Conservation (phyloP, 75 land plant species). For the Gnetum montanum region DNA sequence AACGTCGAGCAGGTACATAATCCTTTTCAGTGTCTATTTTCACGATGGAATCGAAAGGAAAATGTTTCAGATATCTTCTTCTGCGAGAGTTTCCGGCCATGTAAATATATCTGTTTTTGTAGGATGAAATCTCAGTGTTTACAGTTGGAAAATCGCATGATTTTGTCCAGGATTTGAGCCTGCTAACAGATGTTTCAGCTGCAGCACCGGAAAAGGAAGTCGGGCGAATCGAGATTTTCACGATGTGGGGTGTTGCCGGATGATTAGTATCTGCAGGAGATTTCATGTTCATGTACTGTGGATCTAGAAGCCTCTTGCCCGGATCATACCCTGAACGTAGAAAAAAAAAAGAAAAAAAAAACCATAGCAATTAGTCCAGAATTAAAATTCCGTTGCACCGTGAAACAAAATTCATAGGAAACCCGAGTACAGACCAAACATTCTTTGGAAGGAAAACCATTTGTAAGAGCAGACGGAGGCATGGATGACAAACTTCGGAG, state of each 20-base stretch:
- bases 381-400: no score
- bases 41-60: slow-evolving; percentile 62
- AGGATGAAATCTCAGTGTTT: slow-evolving; percentile 34
- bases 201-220: not conserved
- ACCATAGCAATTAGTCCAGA: not conserved
- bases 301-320: slow-evolving; percentile 43
- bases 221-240: slow-evolving; percentile 18
- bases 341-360: no score
- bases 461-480: slow-evolving; percentile 53
- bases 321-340: slow-evolving; percentile 62
- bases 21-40: slow-evolving; percentile 26
- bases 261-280: slow-evolving; percentile 7
- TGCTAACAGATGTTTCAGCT: slow-evolving; percentile 9
- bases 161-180: slow-evolving; percentile 24
- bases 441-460: slow-evolving; percentile 71
- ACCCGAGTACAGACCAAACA: no score
- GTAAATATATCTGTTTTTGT: slow-evolving; percentile 33
- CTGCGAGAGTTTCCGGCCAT: slow-evolving; percentile 33
- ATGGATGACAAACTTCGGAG: slow-evolving; percentile 25
- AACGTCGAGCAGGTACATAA: slow-evolving; percentile 21
- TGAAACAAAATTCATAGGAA: no score
- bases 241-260: slow-evolving; percentile 33
- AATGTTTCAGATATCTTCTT: slow-evolving; percentile 37
- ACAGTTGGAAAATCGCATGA: slow-evolving; percentile 59
- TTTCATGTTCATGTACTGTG: slow-evolving; percentile 39